Conservation (phyloP, 305 asterid species). For the Euphrasia arctica region DNA sequence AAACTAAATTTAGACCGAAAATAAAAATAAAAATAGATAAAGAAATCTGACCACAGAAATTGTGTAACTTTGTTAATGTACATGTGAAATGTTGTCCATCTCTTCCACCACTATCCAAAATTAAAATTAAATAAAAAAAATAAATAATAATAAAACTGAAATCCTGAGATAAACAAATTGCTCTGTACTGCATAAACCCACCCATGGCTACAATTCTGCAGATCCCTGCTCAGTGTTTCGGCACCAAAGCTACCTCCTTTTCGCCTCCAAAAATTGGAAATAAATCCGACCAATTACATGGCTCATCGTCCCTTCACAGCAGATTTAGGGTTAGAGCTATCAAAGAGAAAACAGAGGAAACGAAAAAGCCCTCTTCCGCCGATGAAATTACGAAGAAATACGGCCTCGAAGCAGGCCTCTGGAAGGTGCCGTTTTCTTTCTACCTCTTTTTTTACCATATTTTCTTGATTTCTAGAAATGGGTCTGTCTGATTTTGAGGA, state of each 20-base stretch:
- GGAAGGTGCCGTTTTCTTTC: constrained; percentile 56
- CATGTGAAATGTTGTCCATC: neutral
- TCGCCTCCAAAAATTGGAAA: constrained; percentile 26
- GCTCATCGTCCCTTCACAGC: constrained; percentile 22
- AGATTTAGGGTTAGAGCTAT: constrained; percentile 61
- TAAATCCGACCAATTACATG: constrained; percentile 18
- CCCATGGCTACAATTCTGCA: constrained; percentile 52
- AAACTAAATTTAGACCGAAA: no score
- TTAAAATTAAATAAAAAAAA: neutral
- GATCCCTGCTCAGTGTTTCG: constrained; percentile 32
- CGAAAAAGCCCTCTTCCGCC: constrained; percentile 51
- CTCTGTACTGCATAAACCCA: constrained; percentile 4
- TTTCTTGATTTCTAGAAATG: constrained; percentile 16
- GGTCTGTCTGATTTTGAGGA: constrained; percentile 11
- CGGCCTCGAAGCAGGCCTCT: constrained; percentile 94
- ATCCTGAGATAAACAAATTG: constrained; percentile 20
- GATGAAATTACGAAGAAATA: constrained; percentile 76
- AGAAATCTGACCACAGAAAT: no score
- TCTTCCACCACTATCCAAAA: constrained; percentile 21
- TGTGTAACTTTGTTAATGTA: neutral
- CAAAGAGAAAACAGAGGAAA: constrained; percentile 74
- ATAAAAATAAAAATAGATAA: no score
- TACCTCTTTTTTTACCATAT: neutral
- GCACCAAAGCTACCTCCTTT: constrained; percentile 23
- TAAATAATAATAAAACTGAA: neutral